Evolutionary conservation across 1,284 basidiomycete genomes (phyloP), one percentile per base, ranked within the genome.

Genomic region (Tremellales sp.): DNA sequence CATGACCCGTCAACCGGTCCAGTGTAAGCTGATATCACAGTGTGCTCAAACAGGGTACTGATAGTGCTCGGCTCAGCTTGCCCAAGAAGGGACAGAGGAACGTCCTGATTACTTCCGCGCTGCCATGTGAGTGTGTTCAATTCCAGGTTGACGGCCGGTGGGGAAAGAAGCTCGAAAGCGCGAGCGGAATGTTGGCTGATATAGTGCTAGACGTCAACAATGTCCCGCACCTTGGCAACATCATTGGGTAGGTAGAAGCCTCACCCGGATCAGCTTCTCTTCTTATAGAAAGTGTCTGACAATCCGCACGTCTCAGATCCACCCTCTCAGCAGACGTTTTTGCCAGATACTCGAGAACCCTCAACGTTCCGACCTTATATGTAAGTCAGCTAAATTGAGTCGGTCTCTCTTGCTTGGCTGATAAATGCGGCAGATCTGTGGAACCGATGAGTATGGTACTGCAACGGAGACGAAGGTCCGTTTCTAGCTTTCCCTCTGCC

Each of bases 371-470:
- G 34, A 74, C 75, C 14, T 66, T 75, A 56, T 72, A 65, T 50
- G 70, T 72, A 39, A 51, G 68, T 50, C 10, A 1, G 38, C 35
- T 36, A 13, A n/a, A 26, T 28, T 28, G 14, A n/a, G 12, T 14
- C 25, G 18, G 18, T 54, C 24, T 28, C 21, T 21, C 45, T 31
- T 28, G 40, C 40, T 34, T 34, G 47, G 41, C 43, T 43, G 37
- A 51, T 45, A 28, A 34, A 39, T 13, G 8, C 73, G 84, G 5
- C 89, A 93, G 72, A 81, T 98, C 54, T 99, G 95, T 71, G 95
- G 95, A 38, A 98, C 95, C 5, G 94, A 99, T 69, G 94, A 99
- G 74, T 99, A 99, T 64, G 94, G 94, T 27, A 99, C 94, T 2
- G 94, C 94, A 0, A 97, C 95, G 1, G 94, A 98, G 78, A 97